These are phyloP conservation scores for Hirsutella thompsonii DNA, from an alignment of 2,329 filamentous ascomycete genomes.

Conservation along the genomic window DNA sequence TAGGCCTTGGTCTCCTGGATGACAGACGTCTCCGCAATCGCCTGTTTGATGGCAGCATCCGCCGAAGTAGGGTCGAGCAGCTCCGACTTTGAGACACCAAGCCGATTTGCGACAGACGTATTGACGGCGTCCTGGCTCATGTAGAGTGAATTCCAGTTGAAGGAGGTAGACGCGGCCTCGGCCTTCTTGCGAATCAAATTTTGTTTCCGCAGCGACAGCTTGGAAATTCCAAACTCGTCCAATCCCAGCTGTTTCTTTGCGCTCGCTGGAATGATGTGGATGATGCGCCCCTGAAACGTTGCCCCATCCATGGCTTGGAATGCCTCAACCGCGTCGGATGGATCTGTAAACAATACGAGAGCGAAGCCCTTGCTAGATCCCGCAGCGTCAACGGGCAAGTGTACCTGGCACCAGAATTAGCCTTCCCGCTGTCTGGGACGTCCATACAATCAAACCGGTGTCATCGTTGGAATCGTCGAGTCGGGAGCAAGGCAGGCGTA, in stretches of 20 bases:
- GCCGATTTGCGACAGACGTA: conserved; percentile 70
- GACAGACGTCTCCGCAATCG: conserved; percentile 87
- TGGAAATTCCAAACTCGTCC: conserved; percentile 81
- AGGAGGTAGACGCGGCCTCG: conserved; percentile 63
- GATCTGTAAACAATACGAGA: conserved; percentile 65
- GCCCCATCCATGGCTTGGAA: conserved; percentile 70
- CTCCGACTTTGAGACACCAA: conserved; percentile 84
- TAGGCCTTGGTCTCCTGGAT: conserved; percentile 95
- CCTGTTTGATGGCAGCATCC: conserved; percentile 91
- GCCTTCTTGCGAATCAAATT: conserved; percentile 77
- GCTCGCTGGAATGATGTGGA: conserved; percentile 79
- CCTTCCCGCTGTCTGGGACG: conserved; percentile 3
- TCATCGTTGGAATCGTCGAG: neutral
- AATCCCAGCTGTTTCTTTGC: conserved; percentile 71
- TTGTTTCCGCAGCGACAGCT: conserved; percentile 89
- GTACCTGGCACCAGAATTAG: conserved; percentile 49
- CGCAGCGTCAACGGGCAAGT: conserved; percentile 63
- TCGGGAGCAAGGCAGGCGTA: neutral
- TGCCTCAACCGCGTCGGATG: conserved; percentile 63
- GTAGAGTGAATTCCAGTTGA: conserved; percentile 99
- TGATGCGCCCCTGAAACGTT: conserved; percentile 80
- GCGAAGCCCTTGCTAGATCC: conserved; percentile 81
- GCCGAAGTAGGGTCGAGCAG: conserved; percentile 90
- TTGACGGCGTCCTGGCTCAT: conserved; percentile 96
- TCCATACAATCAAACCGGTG: neutral